A percentile compares a stretch with the other conserved stretches of the same genome.
Evolutionary conservation across 2,329 filamentous ascomycete species (phyloP).

Genomic region (Xylariaceae sp.): DNA sequence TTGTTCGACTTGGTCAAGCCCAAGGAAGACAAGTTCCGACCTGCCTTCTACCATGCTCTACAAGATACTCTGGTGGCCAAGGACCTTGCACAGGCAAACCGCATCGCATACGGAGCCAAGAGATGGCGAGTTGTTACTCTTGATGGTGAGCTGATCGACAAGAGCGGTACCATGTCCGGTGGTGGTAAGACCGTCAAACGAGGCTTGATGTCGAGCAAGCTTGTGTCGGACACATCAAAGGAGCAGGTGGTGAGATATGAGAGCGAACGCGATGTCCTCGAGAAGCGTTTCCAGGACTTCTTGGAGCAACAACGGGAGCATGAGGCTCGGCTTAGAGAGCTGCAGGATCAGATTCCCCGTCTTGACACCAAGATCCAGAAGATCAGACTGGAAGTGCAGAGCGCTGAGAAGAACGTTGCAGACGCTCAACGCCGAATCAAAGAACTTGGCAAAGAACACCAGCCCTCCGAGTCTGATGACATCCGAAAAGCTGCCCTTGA

Average conservation of each 20-base stretch:
- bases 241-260: constrained; percentile 88
- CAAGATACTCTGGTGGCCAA: constrained; percentile 92
- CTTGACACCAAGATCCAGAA: constrained; percentile 91
- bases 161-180: constrained; percentile 97
- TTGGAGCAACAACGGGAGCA: constrained; percentile 79
- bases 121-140: constrained; percentile 96
- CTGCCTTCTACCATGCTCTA: constrained; percentile 92
- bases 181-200: constrained; percentile 86
- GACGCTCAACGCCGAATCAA: constrained; percentile 81
- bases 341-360: constrained; percentile 73
- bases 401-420: constrained; percentile 73
- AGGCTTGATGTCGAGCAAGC: constrained; percentile 94
- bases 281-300: constrained; percentile 76
- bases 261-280: constrained; percentile 75
- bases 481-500: constrained; percentile 65
- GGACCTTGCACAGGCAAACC: constrained; percentile 91
- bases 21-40: constrained; percentile 78
- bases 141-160: constrained; percentile 92
- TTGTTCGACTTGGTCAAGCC: constrained; percentile 89
- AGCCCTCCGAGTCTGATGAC: constrained; percentile 75
- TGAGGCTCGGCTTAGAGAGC: constrained; percentile 64
- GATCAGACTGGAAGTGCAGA: constrained; percentile 80
- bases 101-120: constrained; percentile 89
- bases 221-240: constrained; percentile 78
- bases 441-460: constrained; percentile 75